Percentiles rank a stretch among this genome's conserved stretches.
Conservation (phyloP, 768 basidiomycete genomes). For the Kondoa subrosea region DNA sequence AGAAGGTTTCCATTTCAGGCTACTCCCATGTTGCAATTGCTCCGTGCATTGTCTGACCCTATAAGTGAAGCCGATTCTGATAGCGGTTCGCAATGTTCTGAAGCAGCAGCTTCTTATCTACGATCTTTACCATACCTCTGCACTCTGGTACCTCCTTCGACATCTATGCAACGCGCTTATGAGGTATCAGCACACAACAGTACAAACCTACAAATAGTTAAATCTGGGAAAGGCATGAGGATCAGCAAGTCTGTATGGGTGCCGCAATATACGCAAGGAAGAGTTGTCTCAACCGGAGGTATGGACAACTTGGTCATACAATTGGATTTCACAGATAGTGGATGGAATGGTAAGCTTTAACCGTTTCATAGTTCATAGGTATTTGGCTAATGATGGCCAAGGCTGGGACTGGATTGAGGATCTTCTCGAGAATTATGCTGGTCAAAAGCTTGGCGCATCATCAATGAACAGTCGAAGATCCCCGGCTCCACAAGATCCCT, state of each 20-base stretch:
- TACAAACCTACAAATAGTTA: not conserved
- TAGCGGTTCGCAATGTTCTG: not conserved
- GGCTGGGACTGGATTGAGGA: slow-evolving; percentile 2
- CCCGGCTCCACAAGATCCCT: not conserved
- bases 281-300: not conserved
- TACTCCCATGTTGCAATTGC: not conserved
- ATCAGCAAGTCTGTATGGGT: not conserved
- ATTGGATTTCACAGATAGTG: not conserved
- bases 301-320: not conserved
- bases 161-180: not conserved
- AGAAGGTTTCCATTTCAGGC: slow-evolving; percentile 4
- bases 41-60: not conserved
- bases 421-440: slow-evolving; percentile 1
- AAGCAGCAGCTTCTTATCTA: not conserved
- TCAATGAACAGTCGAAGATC: not conserved
- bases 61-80: not conserved
- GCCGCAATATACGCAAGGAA: not conserved
- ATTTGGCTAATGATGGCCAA: too few species aligned
- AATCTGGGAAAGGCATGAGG: not conserved
- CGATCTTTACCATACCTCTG: slow-evolving; percentile 2
- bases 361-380: too few species aligned
- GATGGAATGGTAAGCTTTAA: too few species aligned
- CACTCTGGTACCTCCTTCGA: not conserved
- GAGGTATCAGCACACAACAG: slow-evolving; percentile 3
- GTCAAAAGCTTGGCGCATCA: not conserved